Evolutionary conservation across 2,329 filamentous ascomycete genomes (phyloP).

Genomic region (Thielaviopsis euricoi): DNA sequence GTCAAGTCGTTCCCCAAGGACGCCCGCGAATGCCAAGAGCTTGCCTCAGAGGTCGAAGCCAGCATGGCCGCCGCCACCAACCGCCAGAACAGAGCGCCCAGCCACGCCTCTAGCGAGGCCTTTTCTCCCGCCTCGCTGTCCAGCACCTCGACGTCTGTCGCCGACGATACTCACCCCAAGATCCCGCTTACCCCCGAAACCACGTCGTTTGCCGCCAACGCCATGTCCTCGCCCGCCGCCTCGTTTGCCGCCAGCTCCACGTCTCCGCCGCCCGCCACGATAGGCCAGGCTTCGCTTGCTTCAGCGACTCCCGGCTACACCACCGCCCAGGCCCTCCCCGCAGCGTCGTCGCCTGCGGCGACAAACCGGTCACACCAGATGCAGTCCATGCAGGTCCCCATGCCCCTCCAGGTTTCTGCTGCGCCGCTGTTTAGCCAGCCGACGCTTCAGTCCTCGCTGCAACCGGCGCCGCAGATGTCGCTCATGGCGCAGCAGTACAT

Average conservation of each 20-base stretch:
- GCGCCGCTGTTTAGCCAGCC: no score
- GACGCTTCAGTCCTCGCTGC: not conserved
- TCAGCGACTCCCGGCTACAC: no score
- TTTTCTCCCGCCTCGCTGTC: not conserved
- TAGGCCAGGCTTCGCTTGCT: no score
- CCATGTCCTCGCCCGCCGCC: no score
- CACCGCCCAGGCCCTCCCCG: no score
- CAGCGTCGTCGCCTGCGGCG: no score
- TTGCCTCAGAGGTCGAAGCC: slow-evolving; percentile 1
- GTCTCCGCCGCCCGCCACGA: not conserved
- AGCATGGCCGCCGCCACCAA: not conserved
- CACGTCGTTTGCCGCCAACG: no score
- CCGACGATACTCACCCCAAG: no score
- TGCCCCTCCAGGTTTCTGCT: no score
- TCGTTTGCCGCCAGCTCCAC: not conserved
- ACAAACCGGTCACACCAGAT: no score
- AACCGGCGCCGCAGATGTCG: not conserved
- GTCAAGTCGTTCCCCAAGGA: slow-evolving; percentile 6
- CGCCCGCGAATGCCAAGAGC: not conserved
- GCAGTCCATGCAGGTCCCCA: no score
- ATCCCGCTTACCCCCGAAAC: no score
- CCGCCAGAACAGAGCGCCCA: not conserved
- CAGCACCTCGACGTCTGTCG: not conserved
- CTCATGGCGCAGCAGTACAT: not conserved
- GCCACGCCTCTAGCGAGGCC: not conserved